phyloP scores from a whole-genome alignment of 2,329 filamentous ascomycete species.

The Colletotrichum musicola region DNA sequence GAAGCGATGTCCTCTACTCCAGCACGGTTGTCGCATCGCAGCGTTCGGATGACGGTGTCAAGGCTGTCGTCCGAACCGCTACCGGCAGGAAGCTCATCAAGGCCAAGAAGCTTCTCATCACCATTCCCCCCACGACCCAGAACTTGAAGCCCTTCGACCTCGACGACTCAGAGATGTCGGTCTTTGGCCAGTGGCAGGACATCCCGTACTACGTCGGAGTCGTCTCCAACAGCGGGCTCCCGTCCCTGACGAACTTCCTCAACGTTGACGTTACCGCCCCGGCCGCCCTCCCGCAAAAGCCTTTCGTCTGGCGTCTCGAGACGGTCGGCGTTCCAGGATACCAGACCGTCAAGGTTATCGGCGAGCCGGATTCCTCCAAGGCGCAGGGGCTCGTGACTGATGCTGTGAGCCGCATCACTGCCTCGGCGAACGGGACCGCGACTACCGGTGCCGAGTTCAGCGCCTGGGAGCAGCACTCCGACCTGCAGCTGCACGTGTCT shows the following conservation, averaged over 20 bases:
- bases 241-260: constrained; percentile 34
- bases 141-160: constrained; percentile 46
- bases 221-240: constrained; percentile 27
- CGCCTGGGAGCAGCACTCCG: constrained; percentile 22
- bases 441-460: constrained; percentile 24
- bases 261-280: constrained; percentile 39
- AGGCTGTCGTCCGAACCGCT: constrained; percentile 45
- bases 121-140: constrained; percentile 43
- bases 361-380: constrained; percentile 29
- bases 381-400: constrained; percentile 30
- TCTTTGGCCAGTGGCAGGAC: constrained; percentile 42
- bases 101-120: constrained; percentile 49
- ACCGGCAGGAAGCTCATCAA: constrained; percentile 45
- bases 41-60: constrained; percentile 38
- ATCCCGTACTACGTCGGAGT: constrained; percentile 34
- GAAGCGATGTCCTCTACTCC: constrained; percentile 45
- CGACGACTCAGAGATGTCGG: constrained; percentile 38
- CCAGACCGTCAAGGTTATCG: constrained; percentile 41
- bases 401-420: constrained; percentile 14
- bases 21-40: constrained; percentile 42
- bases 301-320: constrained; percentile 40
- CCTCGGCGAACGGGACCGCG: constrained; percentile 15
- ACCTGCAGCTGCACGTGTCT: constrained; percentile 38
- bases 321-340: constrained; percentile 40
- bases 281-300: constrained; percentile 25